These are phyloP conservation scores for Globisporangium okanoganense DNA, from an alignment of 352 stramenopile genomes.

Conservation along the genomic window DNA sequence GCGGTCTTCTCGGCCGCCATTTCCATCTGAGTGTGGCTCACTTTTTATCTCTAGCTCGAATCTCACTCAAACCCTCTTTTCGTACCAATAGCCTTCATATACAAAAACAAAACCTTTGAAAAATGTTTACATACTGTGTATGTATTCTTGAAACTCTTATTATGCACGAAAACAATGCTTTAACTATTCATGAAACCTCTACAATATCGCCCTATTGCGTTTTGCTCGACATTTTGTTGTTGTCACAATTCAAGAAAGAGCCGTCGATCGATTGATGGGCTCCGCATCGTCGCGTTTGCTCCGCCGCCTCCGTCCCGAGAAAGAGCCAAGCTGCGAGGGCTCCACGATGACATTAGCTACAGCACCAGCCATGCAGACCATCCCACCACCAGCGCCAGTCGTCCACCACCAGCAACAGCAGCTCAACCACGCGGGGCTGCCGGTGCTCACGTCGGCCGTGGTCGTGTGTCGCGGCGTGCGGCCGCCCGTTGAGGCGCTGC, in stretches of 20 bases:
- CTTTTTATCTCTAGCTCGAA: neutral
- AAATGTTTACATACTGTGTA: too few species aligned
- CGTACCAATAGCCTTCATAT: neutral
- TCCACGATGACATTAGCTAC: neutral
- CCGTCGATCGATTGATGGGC: neutral
- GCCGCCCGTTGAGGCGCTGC: conserved; percentile 4
- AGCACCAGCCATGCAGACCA: too few species aligned
- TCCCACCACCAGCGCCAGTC: neutral
- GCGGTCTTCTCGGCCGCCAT: neutral
- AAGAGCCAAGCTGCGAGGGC: neutral
- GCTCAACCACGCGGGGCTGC: conserved; percentile 6
- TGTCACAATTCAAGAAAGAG: neutral
- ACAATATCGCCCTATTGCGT: neutral
- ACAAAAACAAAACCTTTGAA: too few species aligned
- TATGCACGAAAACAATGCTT: too few species aligned
- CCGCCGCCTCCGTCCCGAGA: neutral
- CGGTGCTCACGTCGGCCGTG: conserved; percentile 9
- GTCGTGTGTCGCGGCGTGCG: conserved; percentile 12
- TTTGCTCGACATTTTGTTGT: neutral
- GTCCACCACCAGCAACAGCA: neutral
- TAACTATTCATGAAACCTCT: neutral
- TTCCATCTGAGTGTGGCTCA: neutral
- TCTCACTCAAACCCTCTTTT: neutral
- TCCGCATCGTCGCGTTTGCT: conserved; percentile 1
- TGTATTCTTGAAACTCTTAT: too few species aligned